Base-by-base conservation (phyloP, 2,329 filamentous ascomycete genomes). In the Acarospora socialis region DNA sequence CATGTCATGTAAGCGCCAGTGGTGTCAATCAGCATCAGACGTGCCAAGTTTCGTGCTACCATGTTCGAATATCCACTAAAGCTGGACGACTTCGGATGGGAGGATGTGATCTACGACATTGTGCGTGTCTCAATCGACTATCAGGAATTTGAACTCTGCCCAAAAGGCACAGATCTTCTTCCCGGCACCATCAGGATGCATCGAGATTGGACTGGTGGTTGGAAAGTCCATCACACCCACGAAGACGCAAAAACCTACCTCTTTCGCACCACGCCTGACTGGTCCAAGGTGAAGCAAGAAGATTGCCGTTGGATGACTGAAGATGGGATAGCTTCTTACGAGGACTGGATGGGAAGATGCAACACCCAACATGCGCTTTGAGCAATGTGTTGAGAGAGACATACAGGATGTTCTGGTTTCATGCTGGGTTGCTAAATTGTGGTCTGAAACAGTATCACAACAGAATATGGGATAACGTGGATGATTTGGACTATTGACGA, bases 121-220 rank as follows among this genome's bases (percentile, higher is more conserved):
- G 15, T 23, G 23, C 30, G 30, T 15, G 12, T 32, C 17, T 13
- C 20, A 23, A 23, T 9, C 19, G 30, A 32, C 30, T 32, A 32
- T 32, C 30, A 32, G 15, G 30, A 26, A 24, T 13, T 32, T 13
- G 21, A 32, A 25, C 21, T 32, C 21, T 22, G 21, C 21, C 21
- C 21, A 22, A 22, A 22, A n/a, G n/a, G n/a, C n/a, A n/a, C n/a
- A n/a, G n/a, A n/a, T n/a, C n/a, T 8, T 22, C 21, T 22, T 22
- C n/a, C 21, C 21, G 21, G 21, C 8, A 8, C n/a, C 8, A n/a
- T 22, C 21, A 2, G 2, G 21, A 22, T 22, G 21, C 21, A 22
- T 22, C 8, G 21, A 22, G 21, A 22, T 22, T 22, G 21, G 21
- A 22, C 21, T 8, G 21, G 21, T 22, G 21, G 21, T n/a, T 22